These are phyloP conservation scores for Cryoendolithus antarcticus DNA, from an alignment of 2,329 filamentous ascomycete genomes.

Conservation along the genomic window DNA sequence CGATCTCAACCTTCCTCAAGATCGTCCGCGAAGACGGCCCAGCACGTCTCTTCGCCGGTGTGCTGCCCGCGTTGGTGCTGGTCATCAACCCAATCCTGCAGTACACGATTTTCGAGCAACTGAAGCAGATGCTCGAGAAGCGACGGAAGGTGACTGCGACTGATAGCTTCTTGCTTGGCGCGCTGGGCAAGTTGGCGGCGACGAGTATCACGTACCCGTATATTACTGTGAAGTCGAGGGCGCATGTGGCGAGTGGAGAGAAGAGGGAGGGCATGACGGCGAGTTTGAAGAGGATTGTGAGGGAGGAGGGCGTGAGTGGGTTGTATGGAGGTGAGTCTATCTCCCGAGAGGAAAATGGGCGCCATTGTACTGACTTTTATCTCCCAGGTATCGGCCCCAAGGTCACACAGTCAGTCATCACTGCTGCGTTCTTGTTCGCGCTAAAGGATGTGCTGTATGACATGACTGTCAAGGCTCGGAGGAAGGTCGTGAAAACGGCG, in stretches of 20 bases:
- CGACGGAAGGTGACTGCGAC: slow-evolving; percentile 65
- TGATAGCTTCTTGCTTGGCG: slow-evolving; percentile 82
- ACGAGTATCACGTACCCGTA: slow-evolving; percentile 95
- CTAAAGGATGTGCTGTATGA: slow-evolving; percentile 97
- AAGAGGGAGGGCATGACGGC: slow-evolving; percentile 69
- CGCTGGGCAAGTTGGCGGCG: slow-evolving; percentile 85
- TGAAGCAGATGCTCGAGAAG: slow-evolving; percentile 83
- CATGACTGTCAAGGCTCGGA: slow-evolving; percentile 56
- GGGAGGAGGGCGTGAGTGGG: slow-evolving; percentile 80
- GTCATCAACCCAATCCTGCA: slow-evolving; percentile 98
- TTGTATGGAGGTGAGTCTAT: slow-evolving; percentile 73
- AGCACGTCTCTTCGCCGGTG: slow-evolving; percentile 75
- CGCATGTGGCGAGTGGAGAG: slow-evolving; percentile 75
- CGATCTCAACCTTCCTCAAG: slow-evolving; percentile 66
- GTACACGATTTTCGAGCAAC: slow-evolving; percentile 96
- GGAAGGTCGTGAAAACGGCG: slow-evolving; percentile 7
- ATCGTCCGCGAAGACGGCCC: slow-evolving; percentile 77
- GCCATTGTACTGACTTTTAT: neutral
- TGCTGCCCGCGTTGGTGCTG: slow-evolving; percentile 81
- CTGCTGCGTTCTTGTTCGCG: slow-evolving; percentile 88
- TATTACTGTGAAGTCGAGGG: slow-evolving; percentile 95
- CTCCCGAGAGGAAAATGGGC: neutral
- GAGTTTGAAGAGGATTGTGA: slow-evolving; percentile 66
- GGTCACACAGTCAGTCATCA: slow-evolving; percentile 92
- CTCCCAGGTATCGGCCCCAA: slow-evolving; percentile 78